These are phyloP conservation scores for Kodamaea sagamina DNA, from an alignment of 805 yeast species.

Conservation along the genomic window DNA sequence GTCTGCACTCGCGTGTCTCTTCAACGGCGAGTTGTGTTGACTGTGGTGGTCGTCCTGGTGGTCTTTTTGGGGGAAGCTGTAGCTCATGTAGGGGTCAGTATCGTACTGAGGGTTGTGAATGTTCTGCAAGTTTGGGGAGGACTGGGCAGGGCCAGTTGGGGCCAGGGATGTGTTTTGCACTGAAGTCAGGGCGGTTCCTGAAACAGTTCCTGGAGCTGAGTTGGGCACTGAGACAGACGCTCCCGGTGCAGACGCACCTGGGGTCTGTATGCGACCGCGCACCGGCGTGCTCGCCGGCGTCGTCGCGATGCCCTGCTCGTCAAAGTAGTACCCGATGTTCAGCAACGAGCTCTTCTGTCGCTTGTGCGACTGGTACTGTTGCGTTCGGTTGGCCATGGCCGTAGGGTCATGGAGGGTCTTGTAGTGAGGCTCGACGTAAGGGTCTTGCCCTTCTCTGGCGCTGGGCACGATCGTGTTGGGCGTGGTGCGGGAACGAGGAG, in stretches of 20 bases:
- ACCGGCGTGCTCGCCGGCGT: conserved; percentile 11
- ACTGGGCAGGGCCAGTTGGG: conserved; percentile 8
- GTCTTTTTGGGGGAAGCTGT: conserved; percentile 23
- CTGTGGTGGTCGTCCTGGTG: conserved; percentile 9
- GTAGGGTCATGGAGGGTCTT: conserved; percentile 6
- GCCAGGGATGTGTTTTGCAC: too few species aligned
- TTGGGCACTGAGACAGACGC: too few species aligned
- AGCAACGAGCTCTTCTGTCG: conserved; percentile 40
- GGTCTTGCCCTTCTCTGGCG: background rate
- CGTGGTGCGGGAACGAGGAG: too few species aligned
- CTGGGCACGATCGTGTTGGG: conserved; percentile 1
- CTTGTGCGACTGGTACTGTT: conserved; percentile 28
- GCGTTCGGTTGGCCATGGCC: conserved; percentile 20
- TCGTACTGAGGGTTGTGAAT: conserved; percentile 15
- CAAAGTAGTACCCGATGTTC: conserved; percentile 32
- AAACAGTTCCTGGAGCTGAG: too few species aligned
- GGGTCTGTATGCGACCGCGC: conserved; percentile 12
- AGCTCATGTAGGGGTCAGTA: conserved; percentile 19
- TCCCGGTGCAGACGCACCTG: too few species aligned
- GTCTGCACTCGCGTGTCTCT: conserved; percentile 11
- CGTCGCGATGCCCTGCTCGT: conserved; percentile 8
- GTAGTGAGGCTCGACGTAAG: background rate
- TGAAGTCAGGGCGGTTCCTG: too few species aligned
- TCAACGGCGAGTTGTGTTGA: conserved; percentile 18
- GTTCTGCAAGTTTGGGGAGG: conserved; percentile 7